Base-by-base conservation (phyloP, 2,329 filamentous ascomycete genomes). In the Stemphylium lycopersici region DNA sequence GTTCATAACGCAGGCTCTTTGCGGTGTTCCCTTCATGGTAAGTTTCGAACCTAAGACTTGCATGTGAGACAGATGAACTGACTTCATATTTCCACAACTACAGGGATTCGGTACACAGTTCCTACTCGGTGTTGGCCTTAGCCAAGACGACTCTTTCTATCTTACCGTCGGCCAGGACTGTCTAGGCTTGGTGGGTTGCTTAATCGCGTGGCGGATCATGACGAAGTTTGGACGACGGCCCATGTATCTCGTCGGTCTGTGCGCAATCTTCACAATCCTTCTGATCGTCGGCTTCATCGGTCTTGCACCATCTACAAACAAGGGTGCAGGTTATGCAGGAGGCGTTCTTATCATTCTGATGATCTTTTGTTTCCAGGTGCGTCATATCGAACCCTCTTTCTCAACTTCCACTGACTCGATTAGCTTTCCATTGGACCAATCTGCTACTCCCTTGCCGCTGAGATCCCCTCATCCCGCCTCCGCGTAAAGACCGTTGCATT, bases 401-500 rank as follows among this genome's bases (percentile, higher is more conserved):
- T 45, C 2, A 3, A 29, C 90, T 0, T 76, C 92, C 32, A 84
- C 87, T 70, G 95, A 96, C 76, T 88, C 93, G 70, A 79, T 90
- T 40, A 90, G 62, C 55, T 65, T 15, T 65, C 90, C 0, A 90
- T 96, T 24, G 91, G 91, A 22, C 93, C 91, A 0, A 90, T 96
- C 8, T 91, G 89, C 74, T 96, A 95, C 77, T 93, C 90, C 0
- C 83, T 96, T 6, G 91, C 96, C 2, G 84, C 89, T 1, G 91
- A 96, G 72, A 77, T 96, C 16, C 91, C 90, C 0, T 91, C 90
- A 0, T 85, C 90, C 10, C 84, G 91, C 6, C 82, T 96, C 24
- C 89, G 92, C 70, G 91, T 93, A 77, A 96, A 96, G 80, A 96
- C 91, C 0, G 88, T 96, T 38, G 91, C 93, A 1, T 83, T 96